Conservation (phyloP, 2,329 filamentous ascomycete genomes). For the Lasiodiplodia hormozganensis region DNA sequence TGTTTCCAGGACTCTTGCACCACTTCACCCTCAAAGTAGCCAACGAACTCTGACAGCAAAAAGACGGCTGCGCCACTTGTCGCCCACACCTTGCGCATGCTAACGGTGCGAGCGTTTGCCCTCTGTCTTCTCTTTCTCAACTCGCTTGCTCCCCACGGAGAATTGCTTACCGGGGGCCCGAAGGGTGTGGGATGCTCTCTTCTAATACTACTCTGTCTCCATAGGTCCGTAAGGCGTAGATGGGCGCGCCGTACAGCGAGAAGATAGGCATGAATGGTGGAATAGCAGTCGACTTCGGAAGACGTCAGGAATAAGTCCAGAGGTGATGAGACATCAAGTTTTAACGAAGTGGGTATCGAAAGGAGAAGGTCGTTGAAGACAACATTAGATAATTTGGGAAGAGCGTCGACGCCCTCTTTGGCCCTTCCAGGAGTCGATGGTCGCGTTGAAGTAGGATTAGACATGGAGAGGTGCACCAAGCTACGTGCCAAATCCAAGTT, state of each 20-base stretch:
- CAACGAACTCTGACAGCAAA: constrained; percentile 84
- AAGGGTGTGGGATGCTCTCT: constrained; percentile 75
- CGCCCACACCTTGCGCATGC: constrained; percentile 87
- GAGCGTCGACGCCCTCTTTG: constrained; percentile 39
- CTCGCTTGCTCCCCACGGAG: constrained; percentile 64
- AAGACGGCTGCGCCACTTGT: constrained; percentile 87
- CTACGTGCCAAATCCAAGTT: constrained; percentile 82
- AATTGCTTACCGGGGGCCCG: constrained; percentile 68
- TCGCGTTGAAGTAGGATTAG: constrained; percentile 51
- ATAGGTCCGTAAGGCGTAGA: constrained; percentile 81
- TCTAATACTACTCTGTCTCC: constrained; percentile 82
- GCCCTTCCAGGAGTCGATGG: constrained; percentile 51
- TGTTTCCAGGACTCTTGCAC: constrained; percentile 81
- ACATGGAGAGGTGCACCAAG: constrained; percentile 71
- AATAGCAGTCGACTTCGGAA: constrained; percentile 79
- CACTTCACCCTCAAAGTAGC: constrained; percentile 89
- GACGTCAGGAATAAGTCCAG: constrained; percentile 85
- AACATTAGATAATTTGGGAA: constrained; percentile 51
- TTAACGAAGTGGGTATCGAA: constrained; percentile 74
- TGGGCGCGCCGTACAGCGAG: constrained; percentile 85
- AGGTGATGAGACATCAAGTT: constrained; percentile 76
- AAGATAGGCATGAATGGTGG: constrained; percentile 85
- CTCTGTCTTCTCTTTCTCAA: constrained; percentile 69
- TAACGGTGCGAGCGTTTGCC: constrained; percentile 66
- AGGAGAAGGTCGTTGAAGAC: constrained; percentile 84